Percentiles rank a stretch among this genome's conserved stretches.
These are phyloP conservation scores for Phascolomyces articulosus DNA, from an alignment of 371 early-diverging fungal species.

Conservation along the genomic window DNA sequence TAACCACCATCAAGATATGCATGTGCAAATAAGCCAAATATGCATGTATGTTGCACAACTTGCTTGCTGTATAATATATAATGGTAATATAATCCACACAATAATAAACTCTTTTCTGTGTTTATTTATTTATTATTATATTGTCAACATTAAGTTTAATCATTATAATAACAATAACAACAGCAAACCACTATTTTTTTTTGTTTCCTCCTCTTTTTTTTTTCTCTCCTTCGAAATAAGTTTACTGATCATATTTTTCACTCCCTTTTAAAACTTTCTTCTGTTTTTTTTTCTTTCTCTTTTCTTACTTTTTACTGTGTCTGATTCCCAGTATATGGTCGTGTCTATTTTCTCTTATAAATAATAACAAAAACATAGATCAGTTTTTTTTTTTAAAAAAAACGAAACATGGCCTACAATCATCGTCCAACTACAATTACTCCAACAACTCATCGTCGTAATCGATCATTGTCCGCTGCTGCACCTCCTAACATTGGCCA, in stretches of 20 bases:
- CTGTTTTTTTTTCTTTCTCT: slow-evolving; percentile 1
- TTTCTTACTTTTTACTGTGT: slow-evolving; percentile 8
- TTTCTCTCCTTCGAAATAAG: neutral
- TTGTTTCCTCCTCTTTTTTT: neutral
- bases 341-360: too few species aligned
- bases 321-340: too few species aligned
- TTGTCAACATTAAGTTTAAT: too few species aligned
- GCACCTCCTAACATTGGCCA: neutral
- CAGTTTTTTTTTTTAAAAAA: too few species aligned
- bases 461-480: slow-evolving; percentile 6
- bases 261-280: neutral
- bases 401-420: neutral
- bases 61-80: neutral
- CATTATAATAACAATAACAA: too few species aligned
- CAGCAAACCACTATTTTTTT: neutral
- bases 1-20: neutral
- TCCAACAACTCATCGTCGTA: neutral
- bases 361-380: too few species aligned
- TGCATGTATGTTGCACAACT: slow-evolving; percentile 1
- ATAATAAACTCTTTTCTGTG: too few species aligned
- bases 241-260: too few species aligned
- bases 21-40: slow-evolving; percentile 9
- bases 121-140: neutral
- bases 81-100: too few species aligned
- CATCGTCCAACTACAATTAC: neutral